Conservation (phyloP, 1,139 yeast genomes). For the Zygoascus sp. region DNA sequence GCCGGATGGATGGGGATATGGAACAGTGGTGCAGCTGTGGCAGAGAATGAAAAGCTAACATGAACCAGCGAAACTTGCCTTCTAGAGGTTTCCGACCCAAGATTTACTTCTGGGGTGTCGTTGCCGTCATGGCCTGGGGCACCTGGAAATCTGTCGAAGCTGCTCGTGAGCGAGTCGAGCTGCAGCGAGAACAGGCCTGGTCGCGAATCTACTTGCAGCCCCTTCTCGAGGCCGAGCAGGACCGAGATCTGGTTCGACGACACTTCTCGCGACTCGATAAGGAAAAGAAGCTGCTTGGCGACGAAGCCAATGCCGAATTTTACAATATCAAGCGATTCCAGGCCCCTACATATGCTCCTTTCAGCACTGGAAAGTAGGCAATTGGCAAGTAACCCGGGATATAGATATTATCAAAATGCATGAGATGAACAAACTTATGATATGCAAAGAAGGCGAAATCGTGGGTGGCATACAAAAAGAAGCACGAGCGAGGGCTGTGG, state of each 20-base stretch:
- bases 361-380: conserved; percentile 9
- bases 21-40: too few relatives aligned
- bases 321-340: conserved; percentile 44
- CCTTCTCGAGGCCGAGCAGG: conserved; percentile 74
- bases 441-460: too few relatives aligned
- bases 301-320: conserved; percentile 45
- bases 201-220: conserved; percentile 72
- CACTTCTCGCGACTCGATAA: conserved; percentile 61
- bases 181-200: conserved; percentile 73
- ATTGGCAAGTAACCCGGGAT: not conserved
- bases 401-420: not conserved
- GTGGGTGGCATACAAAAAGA: too few relatives aligned
- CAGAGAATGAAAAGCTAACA: not conserved
- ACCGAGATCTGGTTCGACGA: conserved; percentile 74
- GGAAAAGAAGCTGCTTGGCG: conserved; percentile 45
- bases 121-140: conserved; percentile 65
- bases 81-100: conserved; percentile 80
- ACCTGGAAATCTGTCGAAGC: conserved; percentile 65
- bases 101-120: conserved; percentile 60
- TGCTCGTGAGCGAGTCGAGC: conserved; percentile 69
- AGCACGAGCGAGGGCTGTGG: too few relatives aligned
- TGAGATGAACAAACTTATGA: not conserved
- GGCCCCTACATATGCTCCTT: conserved; percentile 30
- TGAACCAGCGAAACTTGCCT: conserved; percentile 60
- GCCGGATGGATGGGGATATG: too few relatives aligned